Base-by-base conservation (phyloP, 2,329 filamentous ascomycete genomes). In the Penicillium freii region DNA sequence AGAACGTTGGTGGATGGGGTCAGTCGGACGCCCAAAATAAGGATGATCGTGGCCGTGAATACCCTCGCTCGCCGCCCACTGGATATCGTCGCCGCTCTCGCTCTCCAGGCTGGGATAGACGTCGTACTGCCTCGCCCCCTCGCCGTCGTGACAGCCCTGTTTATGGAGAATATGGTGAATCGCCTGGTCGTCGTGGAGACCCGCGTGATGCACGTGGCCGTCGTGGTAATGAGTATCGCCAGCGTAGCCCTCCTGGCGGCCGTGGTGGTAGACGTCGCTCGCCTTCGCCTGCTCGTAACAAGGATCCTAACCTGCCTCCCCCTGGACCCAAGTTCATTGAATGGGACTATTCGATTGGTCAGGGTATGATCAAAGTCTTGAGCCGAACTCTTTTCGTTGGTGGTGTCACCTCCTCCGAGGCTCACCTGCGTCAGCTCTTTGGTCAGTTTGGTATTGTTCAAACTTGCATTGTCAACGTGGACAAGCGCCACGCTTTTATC, bases 401-500 rank as follows among this genome's bases (percentile, higher is more conserved):
- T 63, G 94, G 94, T 71, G 94, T 97, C 62, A 95, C 88, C 82
- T 88, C 85, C 57, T 87, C 89, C 7, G 93, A 99, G 75, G 80
- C 83, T 57, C 92, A 97, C 72, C 82, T 99, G 52, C 87, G 92
- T 52, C 79, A 79, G 50, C 86, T 96, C 44, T 99, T 99, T 74
- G 82, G 80, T 69, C 86, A 86, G 45, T 96, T 87, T 71, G 94
- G 94, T 58, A 81, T 87, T 52, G 94, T 99, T 4, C 94, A 99
- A 75, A 97, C 93, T 1, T 97, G 93, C 76, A 99, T 99, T 64
- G 92, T 97, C 65, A 97, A 99, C 78, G 89, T 91, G 69, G 94
- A 99, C 71, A 99, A 97, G 78, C 90, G 94, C 19, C 94, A 99
- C 75, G 94, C 94, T 6, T 99, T 99, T 73, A 93, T 99, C 69